These are phyloP conservation scores for Phytopythium vexans DNA, from an alignment of 352 stramenopile genomes.

Conservation along the genomic window DNA sequence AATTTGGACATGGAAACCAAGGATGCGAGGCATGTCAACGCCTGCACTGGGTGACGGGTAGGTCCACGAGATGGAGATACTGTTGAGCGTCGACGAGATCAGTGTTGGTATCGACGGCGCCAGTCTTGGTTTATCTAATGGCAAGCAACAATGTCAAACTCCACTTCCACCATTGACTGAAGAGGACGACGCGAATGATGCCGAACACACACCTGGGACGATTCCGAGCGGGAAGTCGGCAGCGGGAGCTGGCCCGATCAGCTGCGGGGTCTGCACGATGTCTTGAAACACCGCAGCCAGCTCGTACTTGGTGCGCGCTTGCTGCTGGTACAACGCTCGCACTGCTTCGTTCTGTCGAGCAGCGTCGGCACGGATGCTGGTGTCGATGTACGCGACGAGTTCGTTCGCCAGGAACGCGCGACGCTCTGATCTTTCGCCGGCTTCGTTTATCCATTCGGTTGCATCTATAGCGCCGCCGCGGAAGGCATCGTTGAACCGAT, in stretches of 20 bases:
- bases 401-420: constrained; percentile 21
- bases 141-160: background rate
- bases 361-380: constrained; percentile 34
- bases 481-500: constrained; percentile 62
- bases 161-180: background rate
- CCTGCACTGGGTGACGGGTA: constrained; percentile 6
- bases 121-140: constrained; percentile 2
- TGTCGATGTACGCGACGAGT: constrained; percentile 40
- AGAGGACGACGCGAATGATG: too few species aligned
- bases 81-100: constrained; percentile 34
- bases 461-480: constrained; percentile 31
- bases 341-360: constrained; percentile 34
- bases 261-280: constrained; percentile 45
- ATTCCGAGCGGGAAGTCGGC: constrained; percentile 42
- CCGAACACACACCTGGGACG: constrained; percentile 21
- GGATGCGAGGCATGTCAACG: constrained; percentile 33
- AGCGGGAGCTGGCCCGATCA: constrained; percentile 19
- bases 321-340: constrained; percentile 46
- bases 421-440: constrained; percentile 11
- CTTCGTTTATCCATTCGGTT: constrained; percentile 16
- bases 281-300: constrained; percentile 49
- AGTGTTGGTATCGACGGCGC: constrained; percentile 28
- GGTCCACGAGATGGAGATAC: constrained; percentile 45
- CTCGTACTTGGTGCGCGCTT: constrained; percentile 60
- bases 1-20: constrained; percentile 65